These are phyloP conservation scores for Ceriops tagal DNA, from an alignment of 345 rosid genomes.

Conservation along the genomic window DNA sequence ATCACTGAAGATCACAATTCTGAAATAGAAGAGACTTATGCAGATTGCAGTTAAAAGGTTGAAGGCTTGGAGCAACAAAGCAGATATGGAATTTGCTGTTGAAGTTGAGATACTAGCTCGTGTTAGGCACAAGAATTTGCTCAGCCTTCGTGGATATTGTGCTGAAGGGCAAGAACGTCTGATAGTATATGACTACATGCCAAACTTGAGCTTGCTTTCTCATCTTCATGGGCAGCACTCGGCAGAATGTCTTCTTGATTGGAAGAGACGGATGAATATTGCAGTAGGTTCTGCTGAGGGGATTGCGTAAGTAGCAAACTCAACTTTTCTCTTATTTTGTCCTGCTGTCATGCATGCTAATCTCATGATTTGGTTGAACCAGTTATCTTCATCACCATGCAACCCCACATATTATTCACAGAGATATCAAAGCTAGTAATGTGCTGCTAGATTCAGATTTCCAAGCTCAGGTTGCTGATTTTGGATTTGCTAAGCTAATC, in stretches of 20 bases:
- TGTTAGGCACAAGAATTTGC: conserved; percentile 79
- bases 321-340: neutral
- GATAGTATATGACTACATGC: conserved; percentile 89
- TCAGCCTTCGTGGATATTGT: conserved; percentile 84
- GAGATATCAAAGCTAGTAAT: conserved; percentile 79
- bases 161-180: conserved; percentile 97
- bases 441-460: conserved; percentile 66
- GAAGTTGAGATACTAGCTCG: conserved; percentile 87
- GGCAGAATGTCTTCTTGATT: conserved; percentile 80
- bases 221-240: conserved; percentile 99
- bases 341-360: conserved; percentile 6
- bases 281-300: conserved; percentile 94
- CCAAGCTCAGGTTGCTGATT: conserved; percentile 76
- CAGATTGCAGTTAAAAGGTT: conserved; percentile 95
- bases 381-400: conserved; percentile 95
- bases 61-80: conserved; percentile 93
- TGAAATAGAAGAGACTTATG: conserved; percentile 13
- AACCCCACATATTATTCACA: conserved; percentile 74
- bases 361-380: conserved; percentile 17
- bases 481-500: conserved; percentile 70
- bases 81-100: conserved; percentile 69
- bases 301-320: conserved; percentile 52
- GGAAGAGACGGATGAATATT: conserved; percentile 82
- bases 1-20: conserved; percentile 9
- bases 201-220: conserved; percentile 80